Evolutionary conservation across 208 protist genomes (phyloP).

Genomic region (Leishmania amazonensis): DNA sequence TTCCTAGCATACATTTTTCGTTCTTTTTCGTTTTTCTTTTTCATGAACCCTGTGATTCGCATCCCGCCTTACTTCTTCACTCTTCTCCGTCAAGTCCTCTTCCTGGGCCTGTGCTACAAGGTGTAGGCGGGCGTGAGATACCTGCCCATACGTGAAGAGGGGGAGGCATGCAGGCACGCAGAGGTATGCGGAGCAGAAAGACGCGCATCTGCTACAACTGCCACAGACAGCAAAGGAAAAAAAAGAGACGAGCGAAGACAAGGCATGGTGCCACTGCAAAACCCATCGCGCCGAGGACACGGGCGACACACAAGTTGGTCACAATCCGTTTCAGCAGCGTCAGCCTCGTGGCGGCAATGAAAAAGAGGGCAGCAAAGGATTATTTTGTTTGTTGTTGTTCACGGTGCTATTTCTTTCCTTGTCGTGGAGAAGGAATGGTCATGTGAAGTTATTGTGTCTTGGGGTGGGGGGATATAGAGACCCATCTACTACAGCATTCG

Average conservation of each 20-base stretch:
- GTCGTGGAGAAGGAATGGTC: background rate
- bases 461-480: background rate
- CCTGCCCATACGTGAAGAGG: background rate
- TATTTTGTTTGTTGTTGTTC: no score
- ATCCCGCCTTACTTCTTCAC: background rate
- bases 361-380: background rate
- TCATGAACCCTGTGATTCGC: background rate
- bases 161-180: background rate
- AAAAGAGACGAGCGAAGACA: background rate
- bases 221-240: background rate
- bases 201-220: background rate
- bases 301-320: background rate
- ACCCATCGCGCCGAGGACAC: background rate
- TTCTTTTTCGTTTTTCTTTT: background rate
- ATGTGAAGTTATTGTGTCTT: background rate
- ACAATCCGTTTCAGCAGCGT: background rate
- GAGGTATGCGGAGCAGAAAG: background rate
- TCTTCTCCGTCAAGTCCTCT: background rate
- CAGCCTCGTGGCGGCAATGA: background rate
- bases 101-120: background rate
- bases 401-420: background rate
- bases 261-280: background rate
- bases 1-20: background rate
- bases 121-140: background rate
- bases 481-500: background rate